A percentile compares a stretch with the other conserved stretches of the same genome.
Conservation (phyloP, 192 early-diverging fungal genomes). For the Entophlyctis luteolus region DNA sequence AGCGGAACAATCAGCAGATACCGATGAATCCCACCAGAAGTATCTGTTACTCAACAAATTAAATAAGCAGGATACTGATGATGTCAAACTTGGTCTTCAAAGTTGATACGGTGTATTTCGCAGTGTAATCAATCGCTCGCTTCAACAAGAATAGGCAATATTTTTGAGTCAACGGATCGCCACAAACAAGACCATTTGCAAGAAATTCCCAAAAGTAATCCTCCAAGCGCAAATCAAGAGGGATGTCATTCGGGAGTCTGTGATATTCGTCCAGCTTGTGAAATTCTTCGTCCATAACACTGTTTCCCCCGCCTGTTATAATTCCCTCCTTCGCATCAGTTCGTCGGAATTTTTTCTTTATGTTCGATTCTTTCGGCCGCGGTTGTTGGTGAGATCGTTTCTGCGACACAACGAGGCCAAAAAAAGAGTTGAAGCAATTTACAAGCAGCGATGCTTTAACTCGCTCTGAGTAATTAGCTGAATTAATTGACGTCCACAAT, state of each 20-base stretch:
- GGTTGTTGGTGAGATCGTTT: not conserved
- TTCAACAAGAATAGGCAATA: conserved; percentile 32
- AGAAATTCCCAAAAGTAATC: conserved; percentile 16
- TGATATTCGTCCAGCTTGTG: not conserved
- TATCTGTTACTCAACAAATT: not conserved
- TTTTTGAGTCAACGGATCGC: conserved; percentile 13
- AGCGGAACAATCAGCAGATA: conserved; percentile 4
- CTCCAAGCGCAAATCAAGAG: conserved; percentile 4
- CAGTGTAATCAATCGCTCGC: conserved; percentile 26
- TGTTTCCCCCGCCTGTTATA: not conserved
- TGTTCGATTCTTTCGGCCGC: not conserved
- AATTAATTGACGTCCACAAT: not conserved
- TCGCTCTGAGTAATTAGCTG: not conserved
- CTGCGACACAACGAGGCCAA: not conserved
- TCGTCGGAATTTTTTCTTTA: not conserved
- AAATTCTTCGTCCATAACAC: not conserved
- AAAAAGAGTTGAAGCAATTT: conserved; percentile 8
- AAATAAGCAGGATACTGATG: not conserved
- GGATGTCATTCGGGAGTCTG: not conserved
- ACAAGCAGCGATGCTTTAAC: not conserved
- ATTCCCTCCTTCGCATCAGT: conserved; percentile 16
- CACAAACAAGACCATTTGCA: conserved; percentile 3
- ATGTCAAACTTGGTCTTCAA: not conserved
- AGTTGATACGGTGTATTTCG: not conserved
- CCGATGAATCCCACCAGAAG: not conserved